A percentile compares a stretch with the other conserved stretches of the same genome.
Evolutionary conservation across 352 stramenopile genomes (phyloP).

Genomic region (Globisporangium spiculum): DNA sequence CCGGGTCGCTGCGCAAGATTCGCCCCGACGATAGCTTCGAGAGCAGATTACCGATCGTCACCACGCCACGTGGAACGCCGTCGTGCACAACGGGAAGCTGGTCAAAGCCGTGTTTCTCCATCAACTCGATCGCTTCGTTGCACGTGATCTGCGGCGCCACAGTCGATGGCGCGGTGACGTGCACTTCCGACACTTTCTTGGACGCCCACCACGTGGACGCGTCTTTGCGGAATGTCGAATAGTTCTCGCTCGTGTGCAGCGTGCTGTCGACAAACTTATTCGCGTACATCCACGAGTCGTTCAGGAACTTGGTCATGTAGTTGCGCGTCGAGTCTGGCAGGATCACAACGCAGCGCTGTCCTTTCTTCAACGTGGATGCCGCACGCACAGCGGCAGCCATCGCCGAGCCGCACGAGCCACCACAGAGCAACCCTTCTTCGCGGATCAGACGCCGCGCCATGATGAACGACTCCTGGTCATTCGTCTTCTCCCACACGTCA

Average conservation of each 20-base stretch:
- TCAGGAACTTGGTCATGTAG: constrained; percentile 98
- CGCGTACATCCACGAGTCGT: constrained; percentile 94
- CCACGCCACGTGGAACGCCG: constrained; percentile 83
- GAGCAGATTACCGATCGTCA: constrained; percentile 96
- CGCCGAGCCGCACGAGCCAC: constrained; percentile 92
- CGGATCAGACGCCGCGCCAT: constrained; percentile 93
- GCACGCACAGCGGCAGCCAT: constrained; percentile 82
- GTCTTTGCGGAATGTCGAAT: constrained; percentile 17
- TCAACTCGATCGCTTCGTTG: constrained; percentile 92
- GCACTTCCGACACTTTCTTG: constrained; percentile 89
- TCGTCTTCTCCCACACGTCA: constrained; percentile 94
- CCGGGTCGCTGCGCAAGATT: constrained; percentile 80
- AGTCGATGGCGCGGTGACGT: constrained; percentile 88
- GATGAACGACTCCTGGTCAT: constrained; percentile 92
- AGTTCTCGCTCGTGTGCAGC: constrained; percentile 38
- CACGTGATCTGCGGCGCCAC: constrained; percentile 89
- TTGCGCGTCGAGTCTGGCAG: constrained; percentile 95
- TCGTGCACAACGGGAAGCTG: constrained; percentile 76
- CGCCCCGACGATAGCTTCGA: constrained; percentile 88
- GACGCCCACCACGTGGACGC: constrained; percentile 92
- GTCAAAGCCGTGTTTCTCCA: constrained; percentile 92
- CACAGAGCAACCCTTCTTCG: constrained; percentile 94
- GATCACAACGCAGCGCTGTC: constrained; percentile 93
- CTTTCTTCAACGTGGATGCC: constrained; percentile 82
- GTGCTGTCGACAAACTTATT: constrained; percentile 78